Evolutionary conservation across 371 early-diverging fungal genomes (phyloP).

Genomic region (Saksenaea vasiformis): DNA sequence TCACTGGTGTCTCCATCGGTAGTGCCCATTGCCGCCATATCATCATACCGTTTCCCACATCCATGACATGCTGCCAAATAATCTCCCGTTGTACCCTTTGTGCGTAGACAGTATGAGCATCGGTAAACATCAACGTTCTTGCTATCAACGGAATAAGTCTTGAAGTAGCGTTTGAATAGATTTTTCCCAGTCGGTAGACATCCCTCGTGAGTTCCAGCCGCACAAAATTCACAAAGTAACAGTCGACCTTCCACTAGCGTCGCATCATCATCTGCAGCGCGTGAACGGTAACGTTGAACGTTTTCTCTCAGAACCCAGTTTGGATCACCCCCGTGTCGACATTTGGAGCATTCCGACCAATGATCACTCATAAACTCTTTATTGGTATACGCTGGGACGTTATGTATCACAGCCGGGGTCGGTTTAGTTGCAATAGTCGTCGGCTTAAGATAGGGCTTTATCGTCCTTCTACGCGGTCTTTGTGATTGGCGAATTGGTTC

Average conservation of each 20-base stretch:
- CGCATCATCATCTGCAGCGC: constrained; percentile 30
- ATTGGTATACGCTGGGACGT: not conserved
- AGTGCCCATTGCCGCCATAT: not conserved
- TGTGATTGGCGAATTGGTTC: not conserved
- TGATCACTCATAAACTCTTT: constrained; percentile 7
- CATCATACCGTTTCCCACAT: constrained; percentile 7
- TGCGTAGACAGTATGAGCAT: constrained; percentile 12
- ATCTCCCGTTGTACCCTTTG: not conserved
- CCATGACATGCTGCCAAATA: constrained; percentile 8
- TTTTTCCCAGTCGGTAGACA: constrained; percentile 24
- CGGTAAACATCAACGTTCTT: constrained; percentile 2
- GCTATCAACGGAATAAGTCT: not conserved
- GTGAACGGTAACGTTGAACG: not conserved
- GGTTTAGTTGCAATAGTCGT: not conserved
- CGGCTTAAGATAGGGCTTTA: not conserved
- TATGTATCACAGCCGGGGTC: not conserved
- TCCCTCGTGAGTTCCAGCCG: constrained; percentile 38
- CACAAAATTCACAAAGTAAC: constrained; percentile 47
- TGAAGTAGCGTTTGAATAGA: constrained; percentile 3
- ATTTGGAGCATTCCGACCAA: constrained; percentile 14
- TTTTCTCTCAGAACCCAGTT: constrained; percentile 7
- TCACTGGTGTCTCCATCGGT: not conserved
- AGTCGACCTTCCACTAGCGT: constrained; percentile 27
- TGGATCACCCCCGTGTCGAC: not conserved
- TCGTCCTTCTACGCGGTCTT: not conserved